Evolutionary conservation across 139 green algal species (phyloP), one percentile per base, ranked within the genome.

Genomic region (Coccomyxa sp.): DNA sequence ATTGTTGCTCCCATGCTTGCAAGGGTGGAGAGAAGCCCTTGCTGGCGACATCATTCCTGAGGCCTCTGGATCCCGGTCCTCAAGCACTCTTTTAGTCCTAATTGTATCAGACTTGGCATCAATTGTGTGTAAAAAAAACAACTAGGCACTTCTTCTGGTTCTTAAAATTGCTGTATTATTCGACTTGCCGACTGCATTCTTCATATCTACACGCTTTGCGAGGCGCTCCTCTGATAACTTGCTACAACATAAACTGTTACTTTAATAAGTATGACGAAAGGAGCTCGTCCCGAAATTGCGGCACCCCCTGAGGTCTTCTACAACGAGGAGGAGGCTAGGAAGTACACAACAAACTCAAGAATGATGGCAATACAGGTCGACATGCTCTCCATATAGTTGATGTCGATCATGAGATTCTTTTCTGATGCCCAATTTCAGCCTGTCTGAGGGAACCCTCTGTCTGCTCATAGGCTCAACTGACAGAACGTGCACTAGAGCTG

Each of bases 251-350:
- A 71, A 28, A 9, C 21, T 28, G 4, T 71, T 11, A 28, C 1
- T 21, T 71, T 28, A 21, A 11, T 9, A 71, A 84, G 45, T 27
- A 86, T 86, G 83, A 79, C 60, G 45, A 83, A 77, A 58, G 75
- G 79, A 27, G 92, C 96, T 76, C 88, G 97, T 0, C 97, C 97
- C 0, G 97, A 99, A 89, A 91, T 95, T 60, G 89, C 88, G 14
- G 93, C 90, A 14, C 97, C 97, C 0, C 94, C 97, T 9, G 95
- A 99, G 45, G 89, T 98, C 15, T 99, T 98, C 75, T 99, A 99
- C 91, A 95, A 98, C 85, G 94, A 97, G 32, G 89, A 90, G 3
- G 97, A 99, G 80, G 96, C 97, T 7, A 81, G 87, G 21, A 99
- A 99, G 83, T 99, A 99, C 87, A 99, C 97, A 0, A 93, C 91